Conservation (phyloP, 1,139 yeast species). For the Taiozyma onychis region DNA sequence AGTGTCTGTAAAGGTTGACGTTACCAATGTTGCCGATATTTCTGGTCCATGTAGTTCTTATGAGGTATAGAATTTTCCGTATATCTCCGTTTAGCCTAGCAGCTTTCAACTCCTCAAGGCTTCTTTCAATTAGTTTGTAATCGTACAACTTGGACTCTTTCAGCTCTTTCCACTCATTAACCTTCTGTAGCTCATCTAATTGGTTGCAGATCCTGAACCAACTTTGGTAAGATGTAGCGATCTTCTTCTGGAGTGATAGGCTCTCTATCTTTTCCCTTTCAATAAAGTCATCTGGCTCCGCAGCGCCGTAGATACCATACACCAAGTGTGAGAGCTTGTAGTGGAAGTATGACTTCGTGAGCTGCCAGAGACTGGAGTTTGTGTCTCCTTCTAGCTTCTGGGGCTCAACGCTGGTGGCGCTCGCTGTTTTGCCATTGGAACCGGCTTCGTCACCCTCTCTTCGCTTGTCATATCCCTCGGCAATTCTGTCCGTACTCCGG, state of each 20-base stretch:
- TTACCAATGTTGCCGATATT: constrained; percentile 89
- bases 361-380: constrained; percentile 2
- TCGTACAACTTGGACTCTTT: constrained; percentile 67
- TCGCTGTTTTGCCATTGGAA: background rate
- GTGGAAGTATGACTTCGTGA: constrained; percentile 4
- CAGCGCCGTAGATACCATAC: constrained; percentile 6
- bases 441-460: constrained; percentile 1
- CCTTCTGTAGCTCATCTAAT: constrained; percentile 59
- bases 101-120: constrained; percentile 51
- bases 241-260: constrained; percentile 45
- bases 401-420: background rate
- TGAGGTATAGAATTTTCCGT: constrained; percentile 57
- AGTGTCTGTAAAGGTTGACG: constrained; percentile 66
- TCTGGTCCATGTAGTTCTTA: constrained; percentile 81
- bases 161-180: constrained; percentile 65
- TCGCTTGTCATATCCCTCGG: constrained; percentile 4
- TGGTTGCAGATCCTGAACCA: constrained; percentile 64
- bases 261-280: constrained; percentile 25
- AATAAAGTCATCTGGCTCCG: constrained; percentile 11
- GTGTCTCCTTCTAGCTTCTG: background rate
- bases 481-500: constrained; percentile 5
- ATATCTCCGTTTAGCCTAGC: constrained; percentile 58
- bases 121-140: constrained; percentile 48
- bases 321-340: constrained; percentile 1
- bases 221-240: constrained; percentile 58